Percentiles rank a stretch among this genome's conserved stretches.
phyloP scores from a whole-genome alignment of 2,329 filamentous ascomycete genomes.

The Hymenoscyphus fructigenus region DNA sequence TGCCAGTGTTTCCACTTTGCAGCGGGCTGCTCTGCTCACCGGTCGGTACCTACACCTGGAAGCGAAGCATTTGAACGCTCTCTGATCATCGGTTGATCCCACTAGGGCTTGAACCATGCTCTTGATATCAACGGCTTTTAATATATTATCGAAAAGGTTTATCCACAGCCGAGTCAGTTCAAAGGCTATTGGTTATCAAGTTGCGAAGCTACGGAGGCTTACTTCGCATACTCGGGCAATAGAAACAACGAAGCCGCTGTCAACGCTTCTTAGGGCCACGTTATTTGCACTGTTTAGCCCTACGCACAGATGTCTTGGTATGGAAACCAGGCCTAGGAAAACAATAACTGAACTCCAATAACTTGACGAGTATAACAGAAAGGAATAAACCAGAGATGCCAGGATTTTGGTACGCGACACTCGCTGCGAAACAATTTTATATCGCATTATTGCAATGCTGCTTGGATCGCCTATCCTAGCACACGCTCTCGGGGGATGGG shows the following conservation, averaged over 20 bases:
- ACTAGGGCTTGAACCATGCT: neutral
- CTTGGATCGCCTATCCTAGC: neutral
- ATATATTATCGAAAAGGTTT: neutral
- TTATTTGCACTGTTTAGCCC: neutral
- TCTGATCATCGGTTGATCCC: neutral
- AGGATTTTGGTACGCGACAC: too few species aligned
- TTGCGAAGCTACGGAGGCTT: too few species aligned
- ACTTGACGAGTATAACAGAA: neutral
- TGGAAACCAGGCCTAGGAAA: neutral
- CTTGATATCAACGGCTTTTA: neutral
- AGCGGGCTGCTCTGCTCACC: neutral
- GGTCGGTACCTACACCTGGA: too few species aligned
- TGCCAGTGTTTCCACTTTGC: neutral
- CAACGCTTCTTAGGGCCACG: neutral
- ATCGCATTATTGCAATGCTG: neutral
- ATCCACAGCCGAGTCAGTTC: neutral
- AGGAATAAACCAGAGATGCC: too few species aligned
- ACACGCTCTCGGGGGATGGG: neutral
- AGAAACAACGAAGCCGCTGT: neutral
- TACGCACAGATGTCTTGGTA: neutral
- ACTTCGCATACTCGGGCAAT: neutral
- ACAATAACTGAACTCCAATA: too few species aligned
- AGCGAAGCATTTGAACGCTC: too few species aligned
- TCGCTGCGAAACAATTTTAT: neutral
- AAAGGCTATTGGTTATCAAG: neutral